Evolutionary conservation across 2,329 filamentous ascomycete genomes (phyloP).

Genomic region (Exophiala phaeomuriformis): DNA sequence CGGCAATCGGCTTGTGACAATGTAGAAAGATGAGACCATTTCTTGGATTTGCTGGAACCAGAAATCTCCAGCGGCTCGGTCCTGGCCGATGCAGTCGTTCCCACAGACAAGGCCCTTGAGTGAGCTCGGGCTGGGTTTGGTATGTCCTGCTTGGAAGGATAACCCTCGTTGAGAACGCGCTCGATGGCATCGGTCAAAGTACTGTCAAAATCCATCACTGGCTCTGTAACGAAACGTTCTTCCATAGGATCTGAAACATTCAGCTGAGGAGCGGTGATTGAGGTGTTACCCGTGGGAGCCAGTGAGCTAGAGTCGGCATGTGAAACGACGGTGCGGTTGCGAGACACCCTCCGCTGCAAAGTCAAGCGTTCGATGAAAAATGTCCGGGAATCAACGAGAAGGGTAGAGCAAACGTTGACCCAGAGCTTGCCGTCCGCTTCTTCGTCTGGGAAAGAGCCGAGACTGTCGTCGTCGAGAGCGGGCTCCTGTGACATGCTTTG

Average conservation of each 20-base stretch:
- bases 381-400: constrained; percentile 49
- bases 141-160: constrained; percentile 5
- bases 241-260: too few species aligned
- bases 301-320: not conserved
- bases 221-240: constrained; percentile 43
- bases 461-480: constrained; percentile 8
- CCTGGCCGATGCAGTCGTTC: constrained; percentile 20
- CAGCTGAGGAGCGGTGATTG: too few species aligned
- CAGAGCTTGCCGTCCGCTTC: constrained; percentile 31
- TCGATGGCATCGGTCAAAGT: constrained; percentile 53
- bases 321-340: not conserved
- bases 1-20: constrained; percentile 41
- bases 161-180: constrained; percentile 38
- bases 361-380: constrained; percentile 51
- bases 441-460: not conserved
- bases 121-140: constrained; percentile 13
- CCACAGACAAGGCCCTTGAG: constrained; percentile 18
- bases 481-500: constrained; percentile 50
- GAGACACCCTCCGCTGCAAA: constrained; percentile 42
- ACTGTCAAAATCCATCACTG: constrained; percentile 52
- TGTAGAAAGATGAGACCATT: constrained; percentile 1
- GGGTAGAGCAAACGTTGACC: constrained; percentile 51
- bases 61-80: constrained; percentile 26
- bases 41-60: constrained; percentile 8
- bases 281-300: not conserved